Conservation (phyloP, 768 basidiomycete species). For the Rossbeevera mucosa region DNA sequence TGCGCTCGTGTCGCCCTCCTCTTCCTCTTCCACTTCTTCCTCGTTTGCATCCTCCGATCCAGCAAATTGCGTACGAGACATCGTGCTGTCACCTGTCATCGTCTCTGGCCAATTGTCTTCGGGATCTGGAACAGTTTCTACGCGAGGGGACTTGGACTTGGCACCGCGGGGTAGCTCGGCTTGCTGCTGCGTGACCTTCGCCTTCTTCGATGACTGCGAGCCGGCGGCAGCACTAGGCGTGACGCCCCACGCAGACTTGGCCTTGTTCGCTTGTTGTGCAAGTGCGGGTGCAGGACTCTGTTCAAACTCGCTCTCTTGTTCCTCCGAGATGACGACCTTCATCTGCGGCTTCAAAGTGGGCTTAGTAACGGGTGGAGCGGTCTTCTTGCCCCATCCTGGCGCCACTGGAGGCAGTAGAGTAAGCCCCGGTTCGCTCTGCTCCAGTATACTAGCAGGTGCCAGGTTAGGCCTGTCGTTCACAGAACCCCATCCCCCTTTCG, state of each 20-base stretch:
- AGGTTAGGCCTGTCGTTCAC: slow-evolving; percentile 21
- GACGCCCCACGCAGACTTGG: slow-evolving; percentile 16
- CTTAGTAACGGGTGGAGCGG: background rate
- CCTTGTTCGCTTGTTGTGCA: slow-evolving; percentile 10
- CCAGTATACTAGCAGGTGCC: background rate
- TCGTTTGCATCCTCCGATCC: slow-evolving; percentile 9
- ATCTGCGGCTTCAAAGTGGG: slow-evolving; percentile 13
- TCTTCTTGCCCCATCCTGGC: slow-evolving; percentile 15
- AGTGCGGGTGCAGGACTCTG: background rate
- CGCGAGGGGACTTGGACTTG: slow-evolving; percentile 11
- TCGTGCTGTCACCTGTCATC: background rate
- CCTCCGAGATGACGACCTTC: slow-evolving; percentile 17
- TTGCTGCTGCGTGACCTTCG: slow-evolving; percentile 13
- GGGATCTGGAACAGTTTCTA: slow-evolving; percentile 13
- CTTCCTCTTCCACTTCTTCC: slow-evolving; percentile 20
- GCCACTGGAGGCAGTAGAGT: background rate
- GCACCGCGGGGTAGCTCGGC: slow-evolving; percentile 5
- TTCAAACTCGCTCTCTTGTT: slow-evolving; percentile 17
- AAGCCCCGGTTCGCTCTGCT: slow-evolving; percentile 15
- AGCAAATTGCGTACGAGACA: slow-evolving; percentile 7
- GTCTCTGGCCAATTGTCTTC: slow-evolving; percentile 8
- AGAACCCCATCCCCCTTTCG: slow-evolving; percentile 20
- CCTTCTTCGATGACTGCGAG: slow-evolving; percentile 15
- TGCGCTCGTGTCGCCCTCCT: slow-evolving; percentile 17
- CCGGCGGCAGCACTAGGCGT: background rate